Evolutionary conservation across 257 asterid genomes (phyloP).

Genomic region (Coffea canephora): DNA sequence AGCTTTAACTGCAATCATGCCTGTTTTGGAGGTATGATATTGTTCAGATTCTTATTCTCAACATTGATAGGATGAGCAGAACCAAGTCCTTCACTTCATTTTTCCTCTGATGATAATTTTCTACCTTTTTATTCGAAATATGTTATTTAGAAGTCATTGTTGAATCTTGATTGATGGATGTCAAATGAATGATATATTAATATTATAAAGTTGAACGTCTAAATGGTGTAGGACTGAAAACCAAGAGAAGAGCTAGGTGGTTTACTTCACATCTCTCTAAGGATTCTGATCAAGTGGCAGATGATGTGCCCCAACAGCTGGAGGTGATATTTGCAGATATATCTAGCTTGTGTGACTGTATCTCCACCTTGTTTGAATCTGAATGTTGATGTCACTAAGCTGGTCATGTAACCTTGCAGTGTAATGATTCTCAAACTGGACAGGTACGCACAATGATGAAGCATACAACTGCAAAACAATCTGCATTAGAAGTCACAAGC

Average conservation of each 20-base stretch:
- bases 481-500: constrained; percentile 38
- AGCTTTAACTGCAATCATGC: neutral
- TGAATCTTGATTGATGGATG: neutral
- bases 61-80: neutral
- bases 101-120: neutral
- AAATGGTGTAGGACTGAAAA: constrained; percentile 58
- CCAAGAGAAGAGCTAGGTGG: constrained; percentile 81
- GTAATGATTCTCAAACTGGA: constrained; percentile 39
- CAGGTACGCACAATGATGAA: constrained; percentile 46
- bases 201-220: neutral
- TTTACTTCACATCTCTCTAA: constrained; percentile 63
- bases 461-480: constrained; percentile 35
- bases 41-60: neutral
- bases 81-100: neutral
- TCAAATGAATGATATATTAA: neutral
- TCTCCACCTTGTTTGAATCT: neutral
- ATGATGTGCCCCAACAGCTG: constrained; percentile 32
- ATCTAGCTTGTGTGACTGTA: constrained; percentile 4
- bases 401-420: constrained; percentile 38
- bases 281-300: constrained; percentile 51
- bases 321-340: constrained; percentile 39
- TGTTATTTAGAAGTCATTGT: neutral
- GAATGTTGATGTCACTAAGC: neutral
- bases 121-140: neutral
- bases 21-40: neutral